phyloP scores from a whole-genome alignment of 2,329 filamentous ascomycete genomes.

The Monosporascus sp. region DNA sequence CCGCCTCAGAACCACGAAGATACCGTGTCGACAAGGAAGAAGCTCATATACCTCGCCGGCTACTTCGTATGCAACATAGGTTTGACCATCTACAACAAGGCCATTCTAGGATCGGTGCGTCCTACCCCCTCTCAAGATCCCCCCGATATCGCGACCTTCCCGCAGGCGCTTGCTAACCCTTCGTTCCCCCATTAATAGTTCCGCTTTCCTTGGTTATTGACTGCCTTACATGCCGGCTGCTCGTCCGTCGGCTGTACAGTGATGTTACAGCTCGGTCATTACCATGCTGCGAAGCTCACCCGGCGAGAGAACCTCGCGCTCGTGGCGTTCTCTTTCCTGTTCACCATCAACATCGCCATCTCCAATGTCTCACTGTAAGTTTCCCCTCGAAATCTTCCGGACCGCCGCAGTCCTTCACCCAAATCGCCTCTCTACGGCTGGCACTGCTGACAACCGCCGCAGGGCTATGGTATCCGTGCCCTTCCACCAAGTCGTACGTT shows the following conservation, averaged over 20 bases:
- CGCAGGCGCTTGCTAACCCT: slow-evolving; percentile 2
- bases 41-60: slow-evolving; percentile 30
- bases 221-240: slow-evolving; percentile 52
- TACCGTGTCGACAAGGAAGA: slow-evolving; percentile 2
- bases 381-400: not conserved
- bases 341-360: slow-evolving; percentile 59
- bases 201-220: slow-evolving; percentile 56
- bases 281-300: slow-evolving; percentile 47
- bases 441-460: not conserved
- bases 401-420: not conserved
- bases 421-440: not conserved
- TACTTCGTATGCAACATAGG: slow-evolving; percentile 47
- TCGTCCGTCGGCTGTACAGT: slow-evolving; percentile 50
- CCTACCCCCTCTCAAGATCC: not conserved
- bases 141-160: not conserved
- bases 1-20: slow-evolving; percentile 1
- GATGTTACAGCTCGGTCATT: slow-evolving; percentile 46
- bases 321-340: slow-evolving; percentile 53
- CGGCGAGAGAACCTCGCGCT: slow-evolving; percentile 50
- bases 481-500: slow-evolving; percentile 61
- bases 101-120: slow-evolving; percentile 46
- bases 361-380: slow-evolving; percentile 57
- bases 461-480: slow-evolving; percentile 55
- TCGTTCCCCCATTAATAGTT: slow-evolving; percentile 34
- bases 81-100: slow-evolving; percentile 55